These are phyloP conservation scores for Aspergillus ibericus DNA, from an alignment of 2,329 filamentous ascomycete species.

Conservation along the genomic window DNA sequence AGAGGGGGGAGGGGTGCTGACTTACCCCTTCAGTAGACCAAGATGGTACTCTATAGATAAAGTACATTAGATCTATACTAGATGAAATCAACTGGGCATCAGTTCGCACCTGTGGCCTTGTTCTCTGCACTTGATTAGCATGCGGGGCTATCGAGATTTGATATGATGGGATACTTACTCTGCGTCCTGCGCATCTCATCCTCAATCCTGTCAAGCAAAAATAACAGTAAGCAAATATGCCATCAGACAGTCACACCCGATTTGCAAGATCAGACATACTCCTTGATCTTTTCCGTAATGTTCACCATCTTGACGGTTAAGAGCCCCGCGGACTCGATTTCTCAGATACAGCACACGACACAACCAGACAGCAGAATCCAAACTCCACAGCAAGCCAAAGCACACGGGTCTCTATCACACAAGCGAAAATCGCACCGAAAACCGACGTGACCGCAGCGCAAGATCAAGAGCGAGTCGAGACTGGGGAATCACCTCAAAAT, in stretches of 20 bases:
- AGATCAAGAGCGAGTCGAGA: neutral
- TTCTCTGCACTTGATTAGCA: slow-evolving; percentile 68
- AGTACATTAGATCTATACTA: neutral
- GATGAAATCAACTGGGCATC: neutral
- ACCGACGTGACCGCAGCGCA: neutral
- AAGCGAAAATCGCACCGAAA: neutral
- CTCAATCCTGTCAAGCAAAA: slow-evolving; percentile 71
- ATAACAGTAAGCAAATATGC: slow-evolving; percentile 8
- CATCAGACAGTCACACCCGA: neutral
- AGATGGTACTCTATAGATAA: slow-evolving; percentile 82
- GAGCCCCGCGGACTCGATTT: slow-evolving; percentile 26
- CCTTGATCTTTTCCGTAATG: slow-evolving; percentile 99
- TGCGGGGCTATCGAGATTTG: slow-evolving; percentile 25
- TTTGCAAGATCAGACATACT: slow-evolving; percentile 56
- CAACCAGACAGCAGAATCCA: neutral
- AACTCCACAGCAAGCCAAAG: neutral
- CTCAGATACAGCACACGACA: slow-evolving; percentile 1
- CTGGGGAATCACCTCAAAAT: slow-evolving; percentile 20
- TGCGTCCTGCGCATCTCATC: slow-evolving; percentile 99
- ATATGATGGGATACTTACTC: slow-evolving; percentile 62
- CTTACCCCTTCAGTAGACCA: slow-evolving; percentile 90
- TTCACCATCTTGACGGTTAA: slow-evolving; percentile 75
- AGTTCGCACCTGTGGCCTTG: slow-evolving; percentile 85
- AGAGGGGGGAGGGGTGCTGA: neutral
- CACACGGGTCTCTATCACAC: neutral